A percentile compares a stretch with the other conserved stretches of the same genome.
Conservation (phyloP, 2,329 filamentous ascomycete species). For the Phyllosticta paracitricarpa region DNA sequence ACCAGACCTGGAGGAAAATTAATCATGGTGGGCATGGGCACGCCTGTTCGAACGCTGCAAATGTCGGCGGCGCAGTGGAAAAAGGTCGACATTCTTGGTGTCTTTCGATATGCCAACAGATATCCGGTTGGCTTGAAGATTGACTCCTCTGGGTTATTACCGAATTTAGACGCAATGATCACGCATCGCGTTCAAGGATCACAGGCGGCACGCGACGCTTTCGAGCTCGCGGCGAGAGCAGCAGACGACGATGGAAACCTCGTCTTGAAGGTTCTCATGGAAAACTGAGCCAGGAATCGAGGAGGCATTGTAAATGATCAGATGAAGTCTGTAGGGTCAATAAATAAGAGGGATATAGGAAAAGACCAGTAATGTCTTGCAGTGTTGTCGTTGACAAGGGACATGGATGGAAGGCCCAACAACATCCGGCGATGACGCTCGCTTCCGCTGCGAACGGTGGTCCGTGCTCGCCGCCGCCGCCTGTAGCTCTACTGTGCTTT, state of each 20-base stretch:
- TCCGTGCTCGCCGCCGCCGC: constrained; percentile 7
- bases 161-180: constrained; percentile 41
- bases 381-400: too few relatives aligned
- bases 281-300: constrained; percentile 1
- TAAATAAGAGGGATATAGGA: not conserved
- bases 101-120: constrained; percentile 61
- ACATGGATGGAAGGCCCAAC: too few relatives aligned
- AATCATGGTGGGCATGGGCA: constrained; percentile 48
- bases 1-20: constrained; percentile 41
- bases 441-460: not conserved
- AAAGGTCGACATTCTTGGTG: constrained; percentile 50
- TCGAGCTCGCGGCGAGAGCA: constrained; percentile 41
- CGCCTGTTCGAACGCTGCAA: constrained; percentile 44
- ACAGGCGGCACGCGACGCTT: constrained; percentile 41
- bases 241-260: constrained; percentile 42
- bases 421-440: constrained; percentile 5
- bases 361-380: too few relatives aligned
- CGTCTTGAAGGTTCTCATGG: constrained; percentile 45
- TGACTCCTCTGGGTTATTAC: constrained; percentile 40
- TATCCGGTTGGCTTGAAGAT: constrained; percentile 46
- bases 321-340: not conserved
- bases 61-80: constrained; percentile 45
- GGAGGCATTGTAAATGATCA: not conserved
- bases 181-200: constrained; percentile 42
- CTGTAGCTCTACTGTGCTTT: constrained; percentile 1